These are phyloP conservation scores for Rhodotorula sp. DNA, from an alignment of 1,284 basidiomycete genomes.

Conservation along the genomic window DNA sequence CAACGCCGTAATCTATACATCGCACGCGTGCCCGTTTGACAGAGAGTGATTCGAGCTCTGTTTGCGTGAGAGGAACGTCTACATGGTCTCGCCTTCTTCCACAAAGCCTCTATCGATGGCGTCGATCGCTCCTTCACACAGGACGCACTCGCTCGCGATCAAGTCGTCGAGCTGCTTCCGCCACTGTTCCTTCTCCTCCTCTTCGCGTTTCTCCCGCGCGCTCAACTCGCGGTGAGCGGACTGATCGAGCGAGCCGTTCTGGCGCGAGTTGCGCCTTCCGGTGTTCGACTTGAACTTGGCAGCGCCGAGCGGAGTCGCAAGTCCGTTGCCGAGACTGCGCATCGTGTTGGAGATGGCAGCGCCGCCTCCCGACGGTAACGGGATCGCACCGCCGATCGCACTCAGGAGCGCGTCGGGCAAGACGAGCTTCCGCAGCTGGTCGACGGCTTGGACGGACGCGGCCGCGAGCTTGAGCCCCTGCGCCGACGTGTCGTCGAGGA, in stretches of 20 bases:
- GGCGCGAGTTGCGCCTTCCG: constrained; percentile 44
- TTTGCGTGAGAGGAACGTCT: background rate
- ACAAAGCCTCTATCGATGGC: constrained; percentile 58
- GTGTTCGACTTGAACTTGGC: background rate
- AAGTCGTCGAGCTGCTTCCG: constrained; percentile 80
- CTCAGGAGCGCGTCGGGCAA: constrained; percentile 75
- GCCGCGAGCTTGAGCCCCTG: constrained; percentile 77
- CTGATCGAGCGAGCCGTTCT: constrained; percentile 40
- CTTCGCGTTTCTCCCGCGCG: constrained; percentile 49
- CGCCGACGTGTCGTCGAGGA: constrained; percentile 51
- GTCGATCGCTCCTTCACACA: constrained; percentile 79
- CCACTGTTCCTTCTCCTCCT: constrained; percentile 59
- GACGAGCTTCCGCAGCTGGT: constrained; percentile 82
- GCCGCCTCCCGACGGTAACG: constrained; percentile 34
- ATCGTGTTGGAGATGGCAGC: constrained; percentile 56
- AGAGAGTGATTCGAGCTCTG: background rate
- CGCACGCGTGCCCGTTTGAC: background rate
- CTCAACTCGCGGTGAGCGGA: constrained; percentile 9
- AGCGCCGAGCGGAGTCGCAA: background rate
- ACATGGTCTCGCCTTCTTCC: constrained; percentile 53
- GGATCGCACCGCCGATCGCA: constrained; percentile 49
- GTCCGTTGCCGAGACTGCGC: constrained; percentile 54
- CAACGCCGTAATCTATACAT: background rate
- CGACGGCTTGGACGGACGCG: constrained; percentile 61
- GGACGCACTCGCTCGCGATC: constrained; percentile 78